Evolutionary conservation across 2,329 filamentous ascomycete genomes (phyloP).

Genomic region (Ceratocystis albifundus): DNA sequence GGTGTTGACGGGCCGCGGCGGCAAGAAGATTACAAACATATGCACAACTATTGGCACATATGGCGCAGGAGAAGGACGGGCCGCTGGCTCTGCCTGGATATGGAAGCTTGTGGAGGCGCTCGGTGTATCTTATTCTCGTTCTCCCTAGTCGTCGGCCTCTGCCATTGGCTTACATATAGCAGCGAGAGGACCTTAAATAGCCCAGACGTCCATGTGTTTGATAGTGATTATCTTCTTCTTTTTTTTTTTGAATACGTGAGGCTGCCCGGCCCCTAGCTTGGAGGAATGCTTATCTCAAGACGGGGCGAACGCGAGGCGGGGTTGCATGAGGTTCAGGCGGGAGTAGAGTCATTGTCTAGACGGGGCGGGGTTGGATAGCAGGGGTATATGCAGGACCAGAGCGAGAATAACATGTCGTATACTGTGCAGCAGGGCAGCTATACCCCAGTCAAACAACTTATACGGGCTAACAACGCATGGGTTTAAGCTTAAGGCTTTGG

Average conservation of each 20-base stretch:
- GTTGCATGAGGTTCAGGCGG: not conserved
- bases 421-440: not conserved
- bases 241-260: not conserved
- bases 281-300: not conserved
- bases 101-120: not conserved
- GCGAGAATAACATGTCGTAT: not conserved
- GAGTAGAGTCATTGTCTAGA: conserved; percentile 2
- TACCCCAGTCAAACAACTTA: not conserved
- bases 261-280: not conserved
- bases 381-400: conserved; percentile 5
- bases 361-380: conserved; percentile 1
- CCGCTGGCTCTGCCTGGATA: not conserved
- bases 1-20: not conserved
- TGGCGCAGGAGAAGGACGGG: not conserved
- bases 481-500: conserved; percentile 7
- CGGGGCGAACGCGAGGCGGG: conserved; percentile 4
- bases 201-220: not conserved
- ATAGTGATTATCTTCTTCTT: not conserved
- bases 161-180: not conserved
- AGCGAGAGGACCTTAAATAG: not conserved
- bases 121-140: not conserved
- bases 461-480: conserved; percentile 4
- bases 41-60: too few species aligned
- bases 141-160: not conserved
- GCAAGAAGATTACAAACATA: not conserved